Base-by-base conservation (phyloP, 495 filamentous ascomycete species). In the Apiosordaria backusii region DNA sequence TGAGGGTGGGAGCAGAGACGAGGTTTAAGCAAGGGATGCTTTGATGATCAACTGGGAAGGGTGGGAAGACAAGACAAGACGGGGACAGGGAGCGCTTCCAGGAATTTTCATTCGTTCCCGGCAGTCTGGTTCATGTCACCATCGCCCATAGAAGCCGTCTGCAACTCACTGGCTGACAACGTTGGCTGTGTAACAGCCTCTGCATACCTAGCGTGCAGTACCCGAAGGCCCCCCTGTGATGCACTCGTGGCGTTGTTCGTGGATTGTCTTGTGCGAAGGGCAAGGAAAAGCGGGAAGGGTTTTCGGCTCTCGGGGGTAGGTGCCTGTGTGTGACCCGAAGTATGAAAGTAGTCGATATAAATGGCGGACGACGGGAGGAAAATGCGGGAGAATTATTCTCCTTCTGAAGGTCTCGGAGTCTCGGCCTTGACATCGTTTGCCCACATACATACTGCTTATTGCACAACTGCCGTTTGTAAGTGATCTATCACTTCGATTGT, bases 41-140 rank as follows among this genome's bases (percentile, higher is more conserved):
- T 35, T 10, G 29, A 10, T 10, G 29, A 6, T 45, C 10, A 45
- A 13, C 2, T 18, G 16, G 10, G 10, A 45, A 45, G 35, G 35
- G 35, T 45, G 9, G n/a, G 10, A 9, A 45, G 35, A 45, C 35
- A 45, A 45, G 35, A 45, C 35, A 45, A 7, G 16, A 45, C 35
- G 5, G 35, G 6, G 16, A 18, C 35, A 45, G 59, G 19, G 26
- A 21, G 13, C 16, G 9, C 15, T 45, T 35, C 24, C 3, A 3
- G 18, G 24, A 40, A 5, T 45, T 45, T 15, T 62, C 15, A 67
- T 67, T 59, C 65, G 65, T 63, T 67, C 65, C 65, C 65, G 60
- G 50, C 65, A 45, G 27, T 58, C 50, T 63, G 65, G 65, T 50
- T 67, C 65, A 59, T 58, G 50, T 45, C 10, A 45, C 35, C 35